Percentiles rank a stretch among this genome's conserved stretches.
Conservation (phyloP, 1,139 yeast genomes). For the Debaryomyces coudertii region DNA sequence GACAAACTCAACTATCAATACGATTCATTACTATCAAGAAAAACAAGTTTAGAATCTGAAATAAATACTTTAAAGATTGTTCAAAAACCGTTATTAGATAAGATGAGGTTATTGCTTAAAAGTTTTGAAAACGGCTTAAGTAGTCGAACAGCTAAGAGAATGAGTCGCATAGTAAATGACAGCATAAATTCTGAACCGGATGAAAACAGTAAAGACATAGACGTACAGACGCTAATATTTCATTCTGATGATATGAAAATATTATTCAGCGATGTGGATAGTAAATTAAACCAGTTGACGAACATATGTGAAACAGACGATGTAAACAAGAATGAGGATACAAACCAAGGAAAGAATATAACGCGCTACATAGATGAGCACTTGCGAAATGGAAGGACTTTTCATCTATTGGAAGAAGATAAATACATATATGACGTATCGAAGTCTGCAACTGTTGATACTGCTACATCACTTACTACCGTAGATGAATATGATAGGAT, state of each 20-base stretch:
- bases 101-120: constrained; percentile 32
- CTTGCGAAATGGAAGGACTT: constrained; percentile 26
- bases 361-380: constrained; percentile 29
- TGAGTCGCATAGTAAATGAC: constrained; percentile 13
- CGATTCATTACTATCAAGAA: constrained; percentile 22
- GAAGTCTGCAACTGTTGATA: constrained; percentile 20
- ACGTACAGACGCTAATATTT: constrained; percentile 25
- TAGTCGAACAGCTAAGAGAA: constrained; percentile 18
- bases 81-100: constrained; percentile 42
- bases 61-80: constrained; percentile 32
- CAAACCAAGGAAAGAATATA: constrained; percentile 13
- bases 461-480: constrained; percentile 17
- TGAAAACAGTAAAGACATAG: constrained; percentile 18
- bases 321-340: constrained; percentile 11
- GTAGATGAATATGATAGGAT: constrained; percentile 39
- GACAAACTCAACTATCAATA: constrained; percentile 26
- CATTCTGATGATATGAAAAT: constrained; percentile 22
- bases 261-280: constrained; percentile 26
- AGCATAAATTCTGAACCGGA: constrained; percentile 10
- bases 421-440: constrained; percentile 26
- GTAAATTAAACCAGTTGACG: constrained; percentile 14
- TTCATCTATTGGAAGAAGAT: constrained; percentile 27
- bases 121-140: constrained; percentile 28
- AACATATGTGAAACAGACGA: constrained; percentile 12
- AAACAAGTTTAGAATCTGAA: constrained; percentile 23